Percentiles rank a stretch among this genome's conserved stretches.
phyloP scores from a whole-genome alignment of 495 filamentous ascomycete genomes.

The Glonium stellatum region DNA sequence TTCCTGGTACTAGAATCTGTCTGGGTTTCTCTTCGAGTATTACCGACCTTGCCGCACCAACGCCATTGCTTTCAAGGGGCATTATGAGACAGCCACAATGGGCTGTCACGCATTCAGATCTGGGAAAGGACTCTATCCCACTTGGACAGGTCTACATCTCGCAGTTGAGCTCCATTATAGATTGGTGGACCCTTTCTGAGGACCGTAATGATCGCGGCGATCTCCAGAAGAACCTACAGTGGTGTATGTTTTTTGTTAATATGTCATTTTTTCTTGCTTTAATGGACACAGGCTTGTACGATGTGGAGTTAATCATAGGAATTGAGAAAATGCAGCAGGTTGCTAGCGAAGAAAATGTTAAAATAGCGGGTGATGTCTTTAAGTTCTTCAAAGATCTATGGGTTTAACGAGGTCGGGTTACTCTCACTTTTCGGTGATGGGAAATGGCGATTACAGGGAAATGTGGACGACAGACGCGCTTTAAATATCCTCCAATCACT shows the following conservation, averaged over 20 bases:
- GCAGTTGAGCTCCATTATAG: slow-evolving; percentile 5
- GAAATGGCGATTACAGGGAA: neutral
- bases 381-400: neutral
- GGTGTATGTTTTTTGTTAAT: neutral
- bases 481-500: too few species aligned
- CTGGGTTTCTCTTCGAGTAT: neutral
- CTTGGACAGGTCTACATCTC: slow-evolving; percentile 5
- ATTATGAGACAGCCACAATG: neutral
- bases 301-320: neutral
- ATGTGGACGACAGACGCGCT: too few species aligned
- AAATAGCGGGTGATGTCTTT: neutral
- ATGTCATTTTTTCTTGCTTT: neutral
- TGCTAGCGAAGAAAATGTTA: neutral
- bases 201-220: slow-evolving; percentile 3
- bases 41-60: neutral
- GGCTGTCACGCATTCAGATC: neutral
- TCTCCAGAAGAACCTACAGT: slow-evolving; percentile 6
- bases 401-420: too few species aligned
- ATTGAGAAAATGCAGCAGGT: neutral
- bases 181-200: slow-evolving; percentile 7
- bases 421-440: too few species aligned
- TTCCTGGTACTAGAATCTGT: neutral
- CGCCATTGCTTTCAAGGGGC: neutral
- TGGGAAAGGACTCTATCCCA: neutral
- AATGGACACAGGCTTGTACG: neutral